phyloP scores from a whole-genome alignment of 1,284 basidiomycete genomes.

The Exobasidium rhododendri region DNA sequence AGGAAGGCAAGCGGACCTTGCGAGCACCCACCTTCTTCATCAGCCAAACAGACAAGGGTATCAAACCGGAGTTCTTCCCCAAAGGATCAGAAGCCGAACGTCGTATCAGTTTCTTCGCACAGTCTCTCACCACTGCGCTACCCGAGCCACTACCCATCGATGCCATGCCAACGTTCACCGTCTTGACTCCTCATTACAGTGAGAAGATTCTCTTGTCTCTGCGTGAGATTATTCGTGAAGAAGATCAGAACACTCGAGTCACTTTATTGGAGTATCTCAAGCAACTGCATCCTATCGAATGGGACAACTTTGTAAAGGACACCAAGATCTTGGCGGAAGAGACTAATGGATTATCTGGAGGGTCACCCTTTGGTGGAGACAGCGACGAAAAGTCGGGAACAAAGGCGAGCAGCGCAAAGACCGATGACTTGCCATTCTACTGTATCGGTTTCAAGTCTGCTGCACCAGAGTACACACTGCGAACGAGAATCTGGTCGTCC shows the following conservation, averaged over 20 bases:
- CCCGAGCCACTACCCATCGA: slow-evolving; percentile 54
- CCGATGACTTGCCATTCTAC: slow-evolving; percentile 95
- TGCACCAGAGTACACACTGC: slow-evolving; percentile 94
- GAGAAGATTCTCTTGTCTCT: slow-evolving; percentile 55
- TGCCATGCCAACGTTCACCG: slow-evolving; percentile 54
- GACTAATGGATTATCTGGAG: slow-evolving; percentile 76
- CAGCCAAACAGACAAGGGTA: slow-evolving; percentile 52
- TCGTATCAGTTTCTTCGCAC: slow-evolving; percentile 55
- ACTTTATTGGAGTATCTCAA: slow-evolving; percentile 68
- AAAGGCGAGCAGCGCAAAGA: slow-evolving; percentile 52
- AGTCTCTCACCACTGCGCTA: slow-evolving; percentile 51
- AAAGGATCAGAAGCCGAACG: slow-evolving; percentile 55
- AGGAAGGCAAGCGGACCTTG: slow-evolving; percentile 53
- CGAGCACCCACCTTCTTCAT: slow-evolving; percentile 55
- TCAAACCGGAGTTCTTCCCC: slow-evolving; percentile 55
- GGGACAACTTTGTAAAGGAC: slow-evolving; percentile 99
- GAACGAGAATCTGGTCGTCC: slow-evolving; percentile 98
- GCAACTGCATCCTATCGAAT: slow-evolving; percentile 94
- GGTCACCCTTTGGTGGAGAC: slow-evolving; percentile 66
- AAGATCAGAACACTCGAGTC: slow-evolving; percentile 55
- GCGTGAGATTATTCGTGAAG: slow-evolving; percentile 55
- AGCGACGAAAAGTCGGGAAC: slow-evolving; percentile 49
- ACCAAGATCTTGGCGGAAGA: slow-evolving; percentile 99
- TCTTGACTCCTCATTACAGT: slow-evolving; percentile 54
- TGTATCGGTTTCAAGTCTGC: slow-evolving; percentile 99